Evolutionary conservation across 2,329 filamentous ascomycete species (phyloP), one percentile per base, ranked within the genome.

Genomic region (Monosporascus sp.): DNA sequence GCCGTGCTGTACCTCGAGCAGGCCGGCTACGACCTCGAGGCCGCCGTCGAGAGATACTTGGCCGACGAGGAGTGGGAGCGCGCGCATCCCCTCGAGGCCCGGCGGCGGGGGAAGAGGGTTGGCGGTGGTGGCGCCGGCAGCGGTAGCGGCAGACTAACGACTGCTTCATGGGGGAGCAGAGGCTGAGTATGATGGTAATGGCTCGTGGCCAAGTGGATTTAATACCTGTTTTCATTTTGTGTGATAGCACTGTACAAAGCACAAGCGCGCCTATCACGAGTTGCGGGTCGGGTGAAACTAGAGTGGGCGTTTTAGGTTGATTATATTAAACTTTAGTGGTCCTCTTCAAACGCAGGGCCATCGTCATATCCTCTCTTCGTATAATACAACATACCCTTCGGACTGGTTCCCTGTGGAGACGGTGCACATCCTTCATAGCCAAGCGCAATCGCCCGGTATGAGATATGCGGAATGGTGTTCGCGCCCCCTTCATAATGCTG

Each of bases 41-140:
- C 70, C 27, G 88, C 89, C 0, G 78, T 88, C 6, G 75, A 80
- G 38, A 75, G 79, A 3, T 91, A 82, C 66, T 76, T 81, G 58
- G 86, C 82, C 3, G 89, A 94, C 57, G 88, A 91, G 66, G 76
- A 75, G 50, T 93, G 89, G 89, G 89, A 90, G 70, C 79, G 76
- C 60, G 78, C 81, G 14, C 81, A 93, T 63, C 85, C 87, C 0
- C 65, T 84, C 47, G 70, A 78, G 61, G 70, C 56, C 3, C 48
- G 45, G 45, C 60, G 60, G 54, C 67, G 62, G 55, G 62, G 61
- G 4, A 72, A 65, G 54, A 62, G 54, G 53, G 60, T 62, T 47
- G 66, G 68, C 54, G 68, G 50, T 59, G 58, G 52, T 25, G 46
- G 53, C 43, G 55, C 35, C 57, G 65, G 17, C 61, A 68, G 65